phyloP scores from a whole-genome alignment of 805 yeast genomes.

The Candida maris region DNA sequence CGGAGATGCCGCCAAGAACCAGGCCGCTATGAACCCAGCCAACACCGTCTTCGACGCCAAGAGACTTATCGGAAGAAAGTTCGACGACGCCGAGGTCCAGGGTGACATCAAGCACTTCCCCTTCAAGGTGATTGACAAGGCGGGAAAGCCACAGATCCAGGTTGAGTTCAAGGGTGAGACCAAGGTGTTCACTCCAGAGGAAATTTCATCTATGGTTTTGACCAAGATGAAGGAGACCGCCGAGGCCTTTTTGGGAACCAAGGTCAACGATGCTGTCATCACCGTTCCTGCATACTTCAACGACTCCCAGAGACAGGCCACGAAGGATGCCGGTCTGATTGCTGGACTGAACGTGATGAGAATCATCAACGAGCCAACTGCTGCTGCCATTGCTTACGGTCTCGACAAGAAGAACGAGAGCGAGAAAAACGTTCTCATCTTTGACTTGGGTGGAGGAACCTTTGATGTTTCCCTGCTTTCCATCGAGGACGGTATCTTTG shows the following conservation, averaged over 20 bases:
- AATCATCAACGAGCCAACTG: slow-evolving; percentile 81
- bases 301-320: slow-evolving; percentile 79
- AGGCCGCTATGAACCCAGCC: slow-evolving; percentile 88
- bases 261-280: slow-evolving; percentile 68
- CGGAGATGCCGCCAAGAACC: slow-evolving; percentile 97
- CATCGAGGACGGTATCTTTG: slow-evolving; percentile 77
- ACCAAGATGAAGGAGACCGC: slow-evolving; percentile 66
- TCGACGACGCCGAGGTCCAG: slow-evolving; percentile 75
- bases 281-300: slow-evolving; percentile 86
- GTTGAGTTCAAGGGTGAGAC: slow-evolving; percentile 95
- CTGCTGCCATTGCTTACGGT: slow-evolving; percentile 83
- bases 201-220: slow-evolving; percentile 84
- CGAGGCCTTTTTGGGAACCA: slow-evolving; percentile 49
- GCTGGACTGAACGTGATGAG: slow-evolving; percentile 75
- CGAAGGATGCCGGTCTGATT: slow-evolving; percentile 72
- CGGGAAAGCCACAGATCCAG: slow-evolving; percentile 83
- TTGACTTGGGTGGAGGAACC: slow-evolving; percentile 84
- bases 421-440: slow-evolving; percentile 54
- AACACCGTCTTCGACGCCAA: slow-evolving; percentile 91
- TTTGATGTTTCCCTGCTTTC: slow-evolving; percentile 77
- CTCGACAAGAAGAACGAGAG: slow-evolving; percentile 48
- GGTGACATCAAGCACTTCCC: slow-evolving; percentile 91
- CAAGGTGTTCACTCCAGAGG: slow-evolving; percentile 90
- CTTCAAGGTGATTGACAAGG: slow-evolving; percentile 75
- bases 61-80: slow-evolving; percentile 91